Conservation (phyloP, 352 stramenopile genomes). For the Globisporangium irregulare region DNA sequence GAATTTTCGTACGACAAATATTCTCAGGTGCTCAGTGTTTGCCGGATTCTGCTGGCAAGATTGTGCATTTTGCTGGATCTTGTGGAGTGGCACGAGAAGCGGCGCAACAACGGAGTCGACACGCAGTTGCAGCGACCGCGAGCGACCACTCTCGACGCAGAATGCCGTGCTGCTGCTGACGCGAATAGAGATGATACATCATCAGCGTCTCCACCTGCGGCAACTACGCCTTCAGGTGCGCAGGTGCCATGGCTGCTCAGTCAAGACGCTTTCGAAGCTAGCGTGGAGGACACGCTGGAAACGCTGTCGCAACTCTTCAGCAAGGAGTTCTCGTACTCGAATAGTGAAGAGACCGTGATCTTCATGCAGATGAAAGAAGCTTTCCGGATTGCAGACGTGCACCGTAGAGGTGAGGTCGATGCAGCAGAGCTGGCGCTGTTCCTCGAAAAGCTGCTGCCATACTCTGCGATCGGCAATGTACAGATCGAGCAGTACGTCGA, state of each 20-base stretch:
- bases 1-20: slow-evolving; percentile 60
- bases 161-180: slow-evolving; percentile 7
- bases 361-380: slow-evolving; percentile 33
- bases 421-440: slow-evolving; percentile 51
- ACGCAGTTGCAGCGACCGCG: slow-evolving; percentile 14
- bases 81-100: slow-evolving; percentile 51
- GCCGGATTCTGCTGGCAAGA: slow-evolving; percentile 49
- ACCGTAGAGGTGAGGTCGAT: slow-evolving; percentile 63
- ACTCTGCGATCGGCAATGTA: slow-evolving; percentile 38
- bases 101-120: slow-evolving; percentile 21
- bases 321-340: slow-evolving; percentile 23
- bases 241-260: slow-evolving; percentile 6
- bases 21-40: slow-evolving; percentile 33
- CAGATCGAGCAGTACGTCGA: slow-evolving; percentile 73
- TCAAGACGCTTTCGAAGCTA: slow-evolving; percentile 11
- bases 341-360: slow-evolving; percentile 20
- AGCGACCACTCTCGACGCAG: slow-evolving; percentile 25
- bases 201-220: background rate
- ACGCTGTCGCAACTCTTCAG: slow-evolving; percentile 26
- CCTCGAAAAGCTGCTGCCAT: slow-evolving; percentile 64
- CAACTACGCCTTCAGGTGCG: background rate
- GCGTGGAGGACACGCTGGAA: slow-evolving; percentile 26
- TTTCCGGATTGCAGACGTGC: slow-evolving; percentile 25
- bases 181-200: background rate
- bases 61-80: slow-evolving; percentile 64